Evolutionary conservation across 495 filamentous ascomycete genomes (phyloP).

Genomic region (Xylaria nigripes): DNA sequence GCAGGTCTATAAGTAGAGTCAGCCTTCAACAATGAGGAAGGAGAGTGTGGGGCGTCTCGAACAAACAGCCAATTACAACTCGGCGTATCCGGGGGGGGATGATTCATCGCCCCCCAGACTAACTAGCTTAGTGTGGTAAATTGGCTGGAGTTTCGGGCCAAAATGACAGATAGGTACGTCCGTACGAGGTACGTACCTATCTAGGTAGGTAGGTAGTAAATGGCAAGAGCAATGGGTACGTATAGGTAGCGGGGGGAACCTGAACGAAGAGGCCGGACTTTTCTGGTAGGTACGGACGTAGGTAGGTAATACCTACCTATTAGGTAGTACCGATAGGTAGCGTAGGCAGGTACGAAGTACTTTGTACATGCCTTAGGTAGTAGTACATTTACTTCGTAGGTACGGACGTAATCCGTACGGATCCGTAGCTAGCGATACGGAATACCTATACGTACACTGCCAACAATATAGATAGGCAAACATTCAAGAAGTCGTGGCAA

Average conservation of each 20-base stretch:
- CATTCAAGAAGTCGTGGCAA: no score
- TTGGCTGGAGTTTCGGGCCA: background rate
- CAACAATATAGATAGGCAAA: no score
- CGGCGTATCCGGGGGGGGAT: conserved; percentile 11
- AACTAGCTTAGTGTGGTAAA: no score
- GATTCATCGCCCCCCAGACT: conserved; percentile 18
- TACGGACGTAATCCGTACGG: no score
- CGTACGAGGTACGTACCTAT: no score
- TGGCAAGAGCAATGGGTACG: no score
- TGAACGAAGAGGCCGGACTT: background rate
- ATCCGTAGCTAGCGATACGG: no score
- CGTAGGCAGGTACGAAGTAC: no score
- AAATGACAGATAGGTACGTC: background rate
- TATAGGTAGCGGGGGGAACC: background rate
- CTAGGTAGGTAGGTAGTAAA: no score
- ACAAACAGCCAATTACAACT: conserved; percentile 14
- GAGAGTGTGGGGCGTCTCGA: conserved; percentile 13
- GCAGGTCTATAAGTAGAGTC: conserved; percentile 9
- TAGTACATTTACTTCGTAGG: no score
- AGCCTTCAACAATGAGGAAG: conserved; percentile 7
- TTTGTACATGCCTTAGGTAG: no score
- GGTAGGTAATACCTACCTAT: background rate
- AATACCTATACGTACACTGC: no score
- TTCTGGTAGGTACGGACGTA: background rate
- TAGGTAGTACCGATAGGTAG: background rate